Evolutionary conservation across 1,284 basidiomycete species (phyloP), one percentile per base, ranked within the genome.

Genomic region (Xerocomus amazonicus): DNA sequence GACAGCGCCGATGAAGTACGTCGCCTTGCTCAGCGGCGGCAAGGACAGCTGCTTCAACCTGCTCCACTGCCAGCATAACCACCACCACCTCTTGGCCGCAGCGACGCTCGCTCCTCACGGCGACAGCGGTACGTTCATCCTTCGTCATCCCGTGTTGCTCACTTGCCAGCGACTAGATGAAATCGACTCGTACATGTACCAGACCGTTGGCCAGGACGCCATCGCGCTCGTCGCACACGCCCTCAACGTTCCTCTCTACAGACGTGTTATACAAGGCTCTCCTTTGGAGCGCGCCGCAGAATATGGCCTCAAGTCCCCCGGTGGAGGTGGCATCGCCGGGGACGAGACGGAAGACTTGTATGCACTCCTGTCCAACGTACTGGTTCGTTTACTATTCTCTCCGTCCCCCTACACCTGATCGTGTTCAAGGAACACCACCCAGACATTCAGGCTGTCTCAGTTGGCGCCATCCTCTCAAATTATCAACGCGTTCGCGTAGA

Each of bases 1-100:
- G 14, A 58, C 43, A 31, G 27, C 41, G 35, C 19, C 38, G 19
- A 96, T 97, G 93, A 95, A 94, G 73, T 93, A 96, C 67, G 86
- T 98, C 58, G 96, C 90, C 2, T 76, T 99, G 50, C 83, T 99
- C 43, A 97, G 94, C 48, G 97, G 97, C 31, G 97, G 97, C 39
- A 99, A 99, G 70, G 97, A 99, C 72, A 93, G 90, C 65, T 97
- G 94, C 76, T 99, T 88, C 78, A 98, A 97, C 63, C 80, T 99
- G 26, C 71, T 94, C 26, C 95, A 99, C 70, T 95, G 92, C 63
- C 73, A 82, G 35, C 77, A 80, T 51, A 91, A 97, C 63, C 89
- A 92, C 0, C 97, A 99, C 67, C 76, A 91, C 55, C 80, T 98
- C 31, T 75, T 96, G 3, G 93, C 93, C 2, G 83, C 95, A 16